Evolutionary conservation across 2,329 filamentous ascomycete genomes (phyloP).

Genomic region (Hypoxylon sp.): DNA sequence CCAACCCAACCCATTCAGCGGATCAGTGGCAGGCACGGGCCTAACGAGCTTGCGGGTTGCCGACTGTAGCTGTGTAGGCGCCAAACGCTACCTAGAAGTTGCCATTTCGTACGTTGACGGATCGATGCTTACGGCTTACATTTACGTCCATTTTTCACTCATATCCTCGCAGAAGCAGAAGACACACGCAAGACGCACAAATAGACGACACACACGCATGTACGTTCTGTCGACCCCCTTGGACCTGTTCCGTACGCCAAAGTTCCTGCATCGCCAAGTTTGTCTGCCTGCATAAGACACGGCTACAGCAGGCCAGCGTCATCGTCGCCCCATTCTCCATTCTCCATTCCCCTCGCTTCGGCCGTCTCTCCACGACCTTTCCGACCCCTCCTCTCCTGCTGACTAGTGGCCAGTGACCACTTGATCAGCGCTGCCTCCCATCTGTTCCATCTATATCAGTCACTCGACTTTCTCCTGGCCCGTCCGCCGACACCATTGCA

Average conservation of each 20-base stretch:
- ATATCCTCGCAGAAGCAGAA: neutral
- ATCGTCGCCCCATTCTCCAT: neutral
- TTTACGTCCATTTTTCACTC: no score
- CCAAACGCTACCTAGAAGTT: no score
- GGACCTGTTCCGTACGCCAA: neutral
- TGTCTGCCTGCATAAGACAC: neutral
- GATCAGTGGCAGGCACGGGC: no score
- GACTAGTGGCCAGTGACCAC: neutral
- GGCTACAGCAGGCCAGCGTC: neutral
- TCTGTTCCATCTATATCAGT: neutral
- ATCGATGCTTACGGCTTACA: no score
- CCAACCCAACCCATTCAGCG: no score
- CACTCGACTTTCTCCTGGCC: neutral
- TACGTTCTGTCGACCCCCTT: no score
- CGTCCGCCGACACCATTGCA: neutral
- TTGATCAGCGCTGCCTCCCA: neutral
- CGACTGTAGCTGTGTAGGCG: no score
- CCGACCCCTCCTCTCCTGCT: neutral
- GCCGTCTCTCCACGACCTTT: neutral
- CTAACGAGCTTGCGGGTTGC: no score
- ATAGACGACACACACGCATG: no score
- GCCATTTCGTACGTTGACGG: no score
- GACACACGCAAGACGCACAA: neutral
- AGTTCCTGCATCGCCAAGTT: neutral
- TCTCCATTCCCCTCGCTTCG: neutral